These are phyloP conservation scores for Diplocarpon mali DNA, from an alignment of 2,329 filamentous ascomycete genomes.

Conservation along the genomic window DNA sequence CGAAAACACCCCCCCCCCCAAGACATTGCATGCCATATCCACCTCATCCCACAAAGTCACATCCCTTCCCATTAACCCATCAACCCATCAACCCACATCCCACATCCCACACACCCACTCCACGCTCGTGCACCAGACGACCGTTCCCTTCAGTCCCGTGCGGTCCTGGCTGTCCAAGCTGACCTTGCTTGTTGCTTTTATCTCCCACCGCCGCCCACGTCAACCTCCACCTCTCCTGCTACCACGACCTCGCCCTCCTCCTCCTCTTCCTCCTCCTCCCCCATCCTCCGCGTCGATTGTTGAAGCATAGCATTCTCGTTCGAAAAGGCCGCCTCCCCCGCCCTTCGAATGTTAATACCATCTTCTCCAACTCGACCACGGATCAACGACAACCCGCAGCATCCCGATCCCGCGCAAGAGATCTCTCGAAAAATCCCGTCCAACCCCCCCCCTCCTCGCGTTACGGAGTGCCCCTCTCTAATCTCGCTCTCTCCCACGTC, in stretches of 20 bases:
- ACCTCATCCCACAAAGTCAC: too few species aligned
- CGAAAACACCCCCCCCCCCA: too few species aligned
- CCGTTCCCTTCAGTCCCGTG: not conserved
- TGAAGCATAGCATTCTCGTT: slow-evolving; percentile 8
- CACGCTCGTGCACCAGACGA: not conserved
- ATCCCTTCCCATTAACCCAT: too few species aligned
- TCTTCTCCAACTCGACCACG: slow-evolving; percentile 7
- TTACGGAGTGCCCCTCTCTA: too few species aligned
- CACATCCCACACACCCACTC: not conserved
- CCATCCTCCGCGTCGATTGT: slow-evolving; percentile 5
- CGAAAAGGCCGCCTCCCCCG: slow-evolving; percentile 20
- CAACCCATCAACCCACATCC: too few species aligned
- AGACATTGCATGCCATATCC: too few species aligned
- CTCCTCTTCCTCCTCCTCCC: not conserved
- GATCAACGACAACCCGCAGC: slow-evolving; percentile 6
- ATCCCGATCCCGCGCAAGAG: not conserved
- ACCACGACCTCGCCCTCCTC: not conserved
- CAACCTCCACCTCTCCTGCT: not conserved
- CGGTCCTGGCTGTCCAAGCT: not conserved
- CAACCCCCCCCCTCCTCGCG: too few species aligned
- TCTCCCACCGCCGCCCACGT: not conserved
- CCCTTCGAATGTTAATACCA: slow-evolving; percentile 19
- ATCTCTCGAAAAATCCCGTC: too few species aligned
- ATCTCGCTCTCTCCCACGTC: too few species aligned
- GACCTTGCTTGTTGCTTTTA: not conserved